Evolutionary conservation across 768 basidiomycete species (phyloP), one percentile per base, ranked within the genome.

Genomic region (Tricholomella constricta): DNA sequence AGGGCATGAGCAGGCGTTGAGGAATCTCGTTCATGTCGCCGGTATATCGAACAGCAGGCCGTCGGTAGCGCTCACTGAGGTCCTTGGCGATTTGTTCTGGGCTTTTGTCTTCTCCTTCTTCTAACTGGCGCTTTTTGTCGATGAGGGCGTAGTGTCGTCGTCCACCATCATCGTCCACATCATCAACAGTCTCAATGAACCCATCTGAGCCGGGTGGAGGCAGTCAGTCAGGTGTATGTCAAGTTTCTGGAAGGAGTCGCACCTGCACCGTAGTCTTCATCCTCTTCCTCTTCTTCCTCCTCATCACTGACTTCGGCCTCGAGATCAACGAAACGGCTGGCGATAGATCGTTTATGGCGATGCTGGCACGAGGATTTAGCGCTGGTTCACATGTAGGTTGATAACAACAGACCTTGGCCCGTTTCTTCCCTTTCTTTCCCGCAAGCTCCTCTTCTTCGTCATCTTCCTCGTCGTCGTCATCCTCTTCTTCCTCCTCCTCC

Each of bases 261-360:
- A 80, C 78, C 80, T 60, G 75, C 72, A 10, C 77, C 88, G 53
- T 79, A 81, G 48, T 91, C 91, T 17, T 89, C 78, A 8, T 76
- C 89, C 3, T 90, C 92, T 17, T 96, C 94, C 2, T 89, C 89
- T 22, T 98, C 97, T 31, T 97, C 96, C 3, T 98, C 97, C 17
- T 98, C 97, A 26, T 97, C 94, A 60, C 94, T 94, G 17, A 96
- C 95, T 67, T 94, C 93, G 49, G 94, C 94, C 73, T 96, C 93
- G 51, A 95, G 81, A 83, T 98, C 97, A 60, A 98, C 77, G 86
- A 94, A 99, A 58, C 87, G 86, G 66, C 84, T 89, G 22, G 83
- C 79, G 15, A 78, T 75, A 48, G 73, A 72, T 45, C 82, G 82
- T 69, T 82, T 87, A 68, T 88, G 87, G 54, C 85, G 82, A 54